Base-by-base conservation (phyloP, 1,284 basidiomycete genomes). In the Rhodofomes roseus region DNA sequence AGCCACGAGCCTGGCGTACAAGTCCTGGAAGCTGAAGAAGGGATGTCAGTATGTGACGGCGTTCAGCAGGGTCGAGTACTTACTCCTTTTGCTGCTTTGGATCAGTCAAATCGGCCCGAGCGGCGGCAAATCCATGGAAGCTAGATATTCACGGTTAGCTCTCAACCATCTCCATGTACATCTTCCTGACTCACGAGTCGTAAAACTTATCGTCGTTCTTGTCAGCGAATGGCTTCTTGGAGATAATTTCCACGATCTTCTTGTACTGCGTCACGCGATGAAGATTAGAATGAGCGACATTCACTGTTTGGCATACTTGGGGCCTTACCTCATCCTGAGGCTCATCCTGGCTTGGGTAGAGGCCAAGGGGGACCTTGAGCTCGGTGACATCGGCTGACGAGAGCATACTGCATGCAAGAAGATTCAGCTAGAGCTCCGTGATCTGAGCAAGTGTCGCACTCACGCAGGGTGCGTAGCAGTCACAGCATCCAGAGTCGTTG, bases 61-160 rank as follows among this genome's bases (percentile, higher is more conserved):
- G 51, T 48, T 52, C 14, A 22, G 36, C 52, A 37, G 29, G 20
- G 41, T n/a, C 36, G 56, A 11, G 34, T 48, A 69, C 79, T 55
- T 74, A 89, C 79, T 85, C 82, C 71, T 83, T 83, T 66, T 80
- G 79, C 74, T 89, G 89, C 62, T 86, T 83, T 36, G 78, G 70
- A 60, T 90, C 78, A 48, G 81, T 78, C 54, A 90, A 76, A 68
- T 90, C 75, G 1, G 82, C 88, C 53, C 89, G 80, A 2, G 89
- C 89, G 8, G 86, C 87, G 4, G 87, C 88, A 80, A 86, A 90
- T 41, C 87, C 88, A 68, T 90, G 88, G 73, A 84, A 83, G 71
- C 84, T 86, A 60, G 1, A 9, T n/a, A 29, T 37, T 29, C 2
- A 18, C 58, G 5, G 70, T 60, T 56, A 56, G 62, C 12, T 7